Conservation (phyloP, 2,329 filamentous ascomycete genomes). For the Endocalyx cinctus region DNA sequence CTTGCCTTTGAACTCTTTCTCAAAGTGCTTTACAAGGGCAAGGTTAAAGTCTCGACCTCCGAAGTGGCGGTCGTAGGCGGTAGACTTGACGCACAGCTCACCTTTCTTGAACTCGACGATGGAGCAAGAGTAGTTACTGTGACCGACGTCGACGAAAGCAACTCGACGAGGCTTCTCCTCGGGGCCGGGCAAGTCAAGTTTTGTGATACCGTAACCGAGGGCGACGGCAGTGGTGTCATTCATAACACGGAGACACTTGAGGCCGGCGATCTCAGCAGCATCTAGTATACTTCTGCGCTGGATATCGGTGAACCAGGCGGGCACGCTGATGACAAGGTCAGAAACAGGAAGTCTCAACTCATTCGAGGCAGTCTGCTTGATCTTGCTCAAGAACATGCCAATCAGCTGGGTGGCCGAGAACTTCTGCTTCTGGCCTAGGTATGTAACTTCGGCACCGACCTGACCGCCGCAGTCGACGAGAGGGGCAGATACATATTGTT, state of each 20-base stretch:
- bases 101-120: constrained; percentile 97
- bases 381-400: constrained; percentile 93
- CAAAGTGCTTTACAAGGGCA: constrained; percentile 90
- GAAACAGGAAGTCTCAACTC: constrained; percentile 90
- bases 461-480: constrained; percentile 90
- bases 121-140: constrained; percentile 92
- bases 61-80: constrained; percentile 90
- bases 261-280: constrained; percentile 85
- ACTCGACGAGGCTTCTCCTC: constrained; percentile 93
- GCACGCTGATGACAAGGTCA: constrained; percentile 90
- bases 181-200: constrained; percentile 76
- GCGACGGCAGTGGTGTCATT: constrained; percentile 97
- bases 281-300: constrained; percentile 88
- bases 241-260: constrained; percentile 90
- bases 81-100: constrained; percentile 89
- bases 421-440: constrained; percentile 89
- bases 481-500: constrained; percentile 80
- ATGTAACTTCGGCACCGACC: constrained; percentile 89
- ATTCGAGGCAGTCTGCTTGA: constrained; percentile 78
- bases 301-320: constrained; percentile 93
- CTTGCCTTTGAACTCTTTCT: constrained; percentile 93
- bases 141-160: constrained; percentile 88
- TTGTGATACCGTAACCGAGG: constrained; percentile 96
- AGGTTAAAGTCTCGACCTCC: constrained; percentile 97
- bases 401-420: constrained; percentile 93